Percentiles rank a stretch among this genome's conserved stretches.
These are phyloP conservation scores for Pulveroboletus sp. DNA, from an alignment of 768 basidiomycete species.

Conservation along the genomic window DNA sequence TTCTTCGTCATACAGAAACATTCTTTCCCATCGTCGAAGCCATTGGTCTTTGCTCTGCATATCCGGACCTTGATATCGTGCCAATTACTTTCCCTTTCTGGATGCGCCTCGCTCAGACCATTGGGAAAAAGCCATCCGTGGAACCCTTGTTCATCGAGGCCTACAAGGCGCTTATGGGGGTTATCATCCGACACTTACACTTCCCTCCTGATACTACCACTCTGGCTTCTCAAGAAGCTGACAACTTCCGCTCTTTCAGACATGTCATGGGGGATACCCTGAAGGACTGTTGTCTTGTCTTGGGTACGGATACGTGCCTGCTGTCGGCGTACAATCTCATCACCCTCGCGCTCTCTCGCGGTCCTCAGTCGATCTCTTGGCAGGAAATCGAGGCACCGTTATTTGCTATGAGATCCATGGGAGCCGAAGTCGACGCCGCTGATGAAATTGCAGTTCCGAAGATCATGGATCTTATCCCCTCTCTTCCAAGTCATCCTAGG, in stretches of 20 bases:
- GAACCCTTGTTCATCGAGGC: constrained; percentile 77
- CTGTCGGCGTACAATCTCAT: constrained; percentile 78
- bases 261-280: constrained; percentile 99
- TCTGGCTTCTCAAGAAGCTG: constrained; percentile 78
- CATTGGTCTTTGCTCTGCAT: constrained; percentile 89
- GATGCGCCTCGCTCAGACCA: constrained; percentile 91
- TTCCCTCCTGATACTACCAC: constrained; percentile 72
- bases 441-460: constrained; percentile 89
- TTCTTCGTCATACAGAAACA: constrained; percentile 84
- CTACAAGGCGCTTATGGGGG: constrained; percentile 76
- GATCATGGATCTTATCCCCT: constrained; percentile 92
- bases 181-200: constrained; percentile 86
- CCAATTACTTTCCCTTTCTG: constrained; percentile 98
- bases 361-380: constrained; percentile 65
- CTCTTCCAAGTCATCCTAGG: constrained; percentile 81
- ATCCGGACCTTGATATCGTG: constrained; percentile 91
- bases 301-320: constrained; percentile 83
- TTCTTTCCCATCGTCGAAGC: constrained; percentile 96
- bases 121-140: constrained; percentile 70
- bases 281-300: constrained; percentile 95
- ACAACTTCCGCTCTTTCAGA: constrained; percentile 90
- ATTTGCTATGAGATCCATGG: constrained; percentile 98
- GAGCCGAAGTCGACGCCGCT: constrained; percentile 79
- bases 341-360: constrained; percentile 61
- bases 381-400: constrained; percentile 97